phyloP scores from a whole-genome alignment of 23 red algal genomes.

The Gracilariopsis chorda region DNA sequence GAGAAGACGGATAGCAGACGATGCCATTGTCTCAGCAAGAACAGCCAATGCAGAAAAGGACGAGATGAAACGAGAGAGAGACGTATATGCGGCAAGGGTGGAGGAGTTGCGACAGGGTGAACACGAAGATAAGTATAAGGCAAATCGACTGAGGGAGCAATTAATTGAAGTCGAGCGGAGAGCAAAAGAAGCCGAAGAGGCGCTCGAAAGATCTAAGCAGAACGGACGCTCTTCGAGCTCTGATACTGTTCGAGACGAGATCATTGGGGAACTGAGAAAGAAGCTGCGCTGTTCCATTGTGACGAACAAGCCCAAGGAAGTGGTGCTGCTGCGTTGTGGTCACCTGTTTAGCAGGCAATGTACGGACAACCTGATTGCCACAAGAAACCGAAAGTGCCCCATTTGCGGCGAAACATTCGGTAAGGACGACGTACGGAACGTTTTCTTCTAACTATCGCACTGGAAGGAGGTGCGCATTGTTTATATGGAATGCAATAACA shows the following conservation, averaged over 20 bases:
- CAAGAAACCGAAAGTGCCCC: conserved; percentile 95
- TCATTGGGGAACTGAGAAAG: conserved; percentile 74
- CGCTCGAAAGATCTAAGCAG: conserved; percentile 19
- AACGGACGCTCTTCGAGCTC: conserved; percentile 32
- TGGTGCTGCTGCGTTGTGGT: conserved; percentile 83
- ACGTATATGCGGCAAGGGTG: conserved; percentile 42
- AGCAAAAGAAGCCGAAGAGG: conserved; percentile 22
- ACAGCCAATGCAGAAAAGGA: conserved; percentile 58
- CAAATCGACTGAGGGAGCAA: conserved; percentile 42
- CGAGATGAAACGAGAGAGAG: conserved; percentile 56
- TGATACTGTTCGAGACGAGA: conserved; percentile 69
- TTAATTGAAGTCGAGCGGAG: conserved; percentile 18
- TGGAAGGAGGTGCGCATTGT: neutral
- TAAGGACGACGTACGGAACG: conserved; percentile 74
- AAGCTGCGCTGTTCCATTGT: conserved; percentile 86
- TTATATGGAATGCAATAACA: too few species aligned
- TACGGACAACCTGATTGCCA: conserved; percentile 87
- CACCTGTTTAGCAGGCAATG: conserved; percentile 97
- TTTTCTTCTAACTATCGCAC: conserved; percentile 77
- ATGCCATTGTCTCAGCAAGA: conserved; percentile 21
- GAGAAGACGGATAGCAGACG: conserved; percentile 46
- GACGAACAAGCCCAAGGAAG: conserved; percentile 81
- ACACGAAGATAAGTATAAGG: conserved; percentile 42
- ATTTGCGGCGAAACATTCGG: conserved; percentile 87
- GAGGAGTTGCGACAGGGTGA: conserved; percentile 12